Percentiles rank a stretch among this genome's conserved stretches.
Conservation (phyloP, 345 rosid species). For the Noccaea bulbosa region DNA sequence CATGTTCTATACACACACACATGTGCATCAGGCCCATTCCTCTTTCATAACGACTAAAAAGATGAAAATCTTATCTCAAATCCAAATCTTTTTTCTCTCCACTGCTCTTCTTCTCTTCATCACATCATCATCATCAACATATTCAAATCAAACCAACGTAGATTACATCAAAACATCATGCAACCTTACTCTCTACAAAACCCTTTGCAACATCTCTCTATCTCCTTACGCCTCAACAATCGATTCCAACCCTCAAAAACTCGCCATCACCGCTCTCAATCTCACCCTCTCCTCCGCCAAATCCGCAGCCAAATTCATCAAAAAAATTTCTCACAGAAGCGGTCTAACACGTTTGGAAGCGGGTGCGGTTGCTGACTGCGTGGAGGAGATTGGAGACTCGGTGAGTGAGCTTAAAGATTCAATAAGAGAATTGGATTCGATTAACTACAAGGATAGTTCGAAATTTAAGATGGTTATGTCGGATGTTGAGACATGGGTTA, state of each 20-base stretch:
- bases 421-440: constrained; percentile 45
- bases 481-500: constrained; percentile 66
- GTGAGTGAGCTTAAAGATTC: constrained; percentile 59
- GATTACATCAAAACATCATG: constrained; percentile 54
- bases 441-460: constrained; percentile 13
- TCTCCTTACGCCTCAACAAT: constrained; percentile 43
- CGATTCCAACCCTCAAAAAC: constrained; percentile 36
- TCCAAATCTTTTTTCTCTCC: constrained; percentile 19
- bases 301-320: constrained; percentile 42
- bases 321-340: constrained; percentile 37
- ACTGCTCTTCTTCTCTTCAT: constrained; percentile 24
- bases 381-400: constrained; percentile 54
- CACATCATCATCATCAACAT: constrained; percentile 23
- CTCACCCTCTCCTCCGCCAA: constrained; percentile 47
- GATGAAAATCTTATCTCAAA: constrained; percentile 32
- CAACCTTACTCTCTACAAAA: constrained; percentile 46
- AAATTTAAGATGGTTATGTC: constrained; percentile 43
- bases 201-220: constrained; percentile 49
- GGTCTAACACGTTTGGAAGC: constrained; percentile 41
- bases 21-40: constrained; percentile 16
- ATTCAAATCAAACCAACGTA: constrained; percentile 33
- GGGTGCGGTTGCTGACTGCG: constrained; percentile 55
- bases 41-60: constrained; percentile 12
- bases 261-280: constrained; percentile 50
- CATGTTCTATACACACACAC: background rate